These are phyloP conservation scores for Zasmidium citrigriseum DNA, from an alignment of 2,329 filamentous ascomycete species.

Conservation along the genomic window DNA sequence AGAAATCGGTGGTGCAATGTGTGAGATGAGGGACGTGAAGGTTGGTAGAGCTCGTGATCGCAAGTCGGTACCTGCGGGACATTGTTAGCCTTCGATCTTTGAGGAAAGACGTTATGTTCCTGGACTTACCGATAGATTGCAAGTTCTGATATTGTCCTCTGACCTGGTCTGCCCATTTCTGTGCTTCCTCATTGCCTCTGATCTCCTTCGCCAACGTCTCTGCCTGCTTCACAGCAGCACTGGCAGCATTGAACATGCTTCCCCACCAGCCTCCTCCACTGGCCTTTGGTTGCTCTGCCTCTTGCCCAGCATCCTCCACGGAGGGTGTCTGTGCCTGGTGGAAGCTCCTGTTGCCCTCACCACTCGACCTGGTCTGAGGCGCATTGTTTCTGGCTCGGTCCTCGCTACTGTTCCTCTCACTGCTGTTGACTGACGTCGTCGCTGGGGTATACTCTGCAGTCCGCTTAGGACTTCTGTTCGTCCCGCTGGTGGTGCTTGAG, in stretches of 20 bases:
- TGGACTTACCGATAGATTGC: constrained; percentile 68
- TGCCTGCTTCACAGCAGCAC: constrained; percentile 84
- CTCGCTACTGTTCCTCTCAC: constrained; percentile 59
- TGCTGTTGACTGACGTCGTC: constrained; percentile 45
- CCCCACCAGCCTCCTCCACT: constrained; percentile 78
- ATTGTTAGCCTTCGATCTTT: constrained; percentile 14
- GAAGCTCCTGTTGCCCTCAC: constrained; percentile 71
- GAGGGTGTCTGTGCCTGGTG: constrained; percentile 72
- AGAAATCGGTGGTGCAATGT: constrained; percentile 91
- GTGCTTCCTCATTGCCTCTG: constrained; percentile 92
- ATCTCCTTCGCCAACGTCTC: constrained; percentile 93
- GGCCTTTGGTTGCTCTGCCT: constrained; percentile 49
- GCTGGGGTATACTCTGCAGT: constrained; percentile 52
- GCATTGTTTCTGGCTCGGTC: constrained; percentile 53
- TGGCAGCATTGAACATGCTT: constrained; percentile 77
- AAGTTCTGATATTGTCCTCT: constrained; percentile 74
- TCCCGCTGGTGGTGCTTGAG: constrained; percentile 47
- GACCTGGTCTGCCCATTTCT: constrained; percentile 93
- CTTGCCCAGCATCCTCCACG: constrained; percentile 47
- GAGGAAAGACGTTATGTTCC: too few species aligned
- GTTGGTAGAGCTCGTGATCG: constrained; percentile 86
- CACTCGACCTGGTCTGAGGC: constrained; percentile 65
- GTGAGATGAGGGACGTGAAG: constrained; percentile 92
- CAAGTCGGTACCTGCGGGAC: constrained; percentile 79
- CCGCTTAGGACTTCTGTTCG: constrained; percentile 34